Conservation (phyloP, 257 asterid species). For the Salvia miltiorrhiza region DNA sequence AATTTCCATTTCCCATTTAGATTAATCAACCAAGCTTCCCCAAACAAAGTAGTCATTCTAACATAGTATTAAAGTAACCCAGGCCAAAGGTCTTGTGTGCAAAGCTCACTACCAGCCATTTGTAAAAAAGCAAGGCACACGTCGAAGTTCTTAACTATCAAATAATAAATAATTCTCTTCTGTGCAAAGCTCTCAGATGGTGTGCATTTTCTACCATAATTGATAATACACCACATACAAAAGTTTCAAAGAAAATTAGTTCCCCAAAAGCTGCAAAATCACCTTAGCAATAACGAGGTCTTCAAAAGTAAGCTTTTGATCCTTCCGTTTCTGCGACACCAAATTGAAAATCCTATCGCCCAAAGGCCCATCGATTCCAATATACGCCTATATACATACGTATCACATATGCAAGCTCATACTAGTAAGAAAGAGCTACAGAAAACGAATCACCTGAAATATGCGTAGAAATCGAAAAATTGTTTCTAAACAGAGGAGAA, state of each 20-base stretch:
- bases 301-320: constrained; percentile 66
- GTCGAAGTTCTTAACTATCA: background rate
- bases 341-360: constrained; percentile 78
- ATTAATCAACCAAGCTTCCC: background rate
- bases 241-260: background rate
- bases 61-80: background rate
- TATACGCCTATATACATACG: constrained; percentile 39
- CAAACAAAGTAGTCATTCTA: background rate
- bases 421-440: background rate
- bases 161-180: background rate
- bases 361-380: constrained; percentile 71
- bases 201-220: background rate
- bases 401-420: constrained; percentile 21
- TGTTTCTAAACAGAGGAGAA: background rate
- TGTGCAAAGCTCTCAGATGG: background rate
- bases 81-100: background rate
- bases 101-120: background rate
- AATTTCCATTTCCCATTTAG: background rate
- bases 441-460: background rate
- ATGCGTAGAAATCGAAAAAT: background rate
- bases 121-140: background rate
- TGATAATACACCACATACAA: background rate
- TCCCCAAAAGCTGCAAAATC: constrained; percentile 10
- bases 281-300: constrained; percentile 95
- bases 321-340: constrained; percentile 71